Percentiles rank a stretch among this genome's conserved stretches.
Evolutionary conservation across 306 rosid genomes (phyloP).

Genomic region (Bauhinia variegata): DNA sequence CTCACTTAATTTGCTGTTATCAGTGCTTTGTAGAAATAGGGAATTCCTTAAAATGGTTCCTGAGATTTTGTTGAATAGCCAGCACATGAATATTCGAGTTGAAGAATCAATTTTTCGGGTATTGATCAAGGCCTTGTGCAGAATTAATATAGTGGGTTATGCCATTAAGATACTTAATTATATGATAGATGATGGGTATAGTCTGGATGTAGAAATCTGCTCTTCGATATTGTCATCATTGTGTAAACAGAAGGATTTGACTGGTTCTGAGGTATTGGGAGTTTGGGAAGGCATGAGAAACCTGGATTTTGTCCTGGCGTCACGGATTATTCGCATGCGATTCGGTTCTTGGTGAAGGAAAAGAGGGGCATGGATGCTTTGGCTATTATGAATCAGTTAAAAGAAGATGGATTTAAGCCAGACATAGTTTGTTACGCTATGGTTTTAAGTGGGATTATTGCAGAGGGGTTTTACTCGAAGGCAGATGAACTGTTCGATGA

Average conservation of each 20-base stretch:
- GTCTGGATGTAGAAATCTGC: conserved; percentile 53
- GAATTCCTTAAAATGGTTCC: conserved; percentile 67
- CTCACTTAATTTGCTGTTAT: conserved; percentile 64
- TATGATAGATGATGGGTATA: conserved; percentile 68
- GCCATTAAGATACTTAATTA: conserved; percentile 61
- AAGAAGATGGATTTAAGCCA: conserved; percentile 65
- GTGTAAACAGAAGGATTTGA: conserved; percentile 46
- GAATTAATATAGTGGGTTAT: conserved; percentile 55
- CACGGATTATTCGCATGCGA: conserved; percentile 62
- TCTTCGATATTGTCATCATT: conserved; percentile 66
- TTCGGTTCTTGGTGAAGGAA: conserved; percentile 60
- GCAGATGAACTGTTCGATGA: conserved; percentile 75
- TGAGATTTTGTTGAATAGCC: conserved; percentile 59
- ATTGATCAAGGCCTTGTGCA: conserved; percentile 61
- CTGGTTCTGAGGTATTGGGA: conserved; percentile 49
- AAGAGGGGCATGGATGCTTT: conserved; percentile 60
- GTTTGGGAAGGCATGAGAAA: conserved; percentile 60
- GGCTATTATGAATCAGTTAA: conserved; percentile 56
- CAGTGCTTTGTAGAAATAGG: conserved; percentile 56
- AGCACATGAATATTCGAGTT: conserved; percentile 57
- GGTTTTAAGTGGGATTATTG: conserved; percentile 61
- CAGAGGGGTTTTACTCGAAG: conserved; percentile 46
- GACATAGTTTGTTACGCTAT: conserved; percentile 76
- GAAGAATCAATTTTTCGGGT: conserved; percentile 73
- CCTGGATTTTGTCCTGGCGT: conserved; percentile 60